phyloP scores from a whole-genome alignment of 768 basidiomycete genomes.

The Wakefieldia striispora region DNA sequence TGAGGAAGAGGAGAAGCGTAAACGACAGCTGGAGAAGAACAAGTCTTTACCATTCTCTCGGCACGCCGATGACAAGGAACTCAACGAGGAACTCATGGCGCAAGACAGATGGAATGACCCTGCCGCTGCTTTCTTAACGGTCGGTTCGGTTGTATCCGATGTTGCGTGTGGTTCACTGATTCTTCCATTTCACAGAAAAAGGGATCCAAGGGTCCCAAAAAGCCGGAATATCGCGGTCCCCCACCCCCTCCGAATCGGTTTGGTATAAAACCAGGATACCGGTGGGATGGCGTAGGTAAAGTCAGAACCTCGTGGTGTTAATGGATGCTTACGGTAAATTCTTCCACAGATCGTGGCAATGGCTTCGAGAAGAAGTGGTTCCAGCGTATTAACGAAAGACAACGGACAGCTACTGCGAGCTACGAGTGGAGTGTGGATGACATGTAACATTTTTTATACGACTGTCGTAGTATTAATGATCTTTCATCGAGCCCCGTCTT shows the following conservation, averaged over 20 bases:
- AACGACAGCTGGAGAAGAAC: constrained; percentile 66
- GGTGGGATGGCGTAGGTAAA: constrained; percentile 98
- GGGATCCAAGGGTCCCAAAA: constrained; percentile 66
- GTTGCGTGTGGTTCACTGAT: constrained; percentile 2
- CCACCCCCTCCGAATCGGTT: constrained; percentile 93
- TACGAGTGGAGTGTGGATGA: constrained; percentile 90
- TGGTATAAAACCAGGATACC: constrained; percentile 90
- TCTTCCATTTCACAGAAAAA: constrained; percentile 55
- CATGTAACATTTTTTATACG: constrained; percentile 54
- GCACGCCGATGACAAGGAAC: constrained; percentile 74
- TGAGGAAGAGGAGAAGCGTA: constrained; percentile 70
- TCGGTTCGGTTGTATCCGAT: constrained; percentile 35
- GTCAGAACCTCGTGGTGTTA: constrained; percentile 7
- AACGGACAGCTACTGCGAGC: constrained; percentile 67
- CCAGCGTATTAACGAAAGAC: constrained; percentile 75
- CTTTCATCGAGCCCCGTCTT: background rate
- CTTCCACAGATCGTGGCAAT: constrained; percentile 71
- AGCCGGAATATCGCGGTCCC: constrained; percentile 85
- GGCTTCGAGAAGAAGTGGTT: constrained; percentile 94
- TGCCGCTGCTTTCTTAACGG: constrained; percentile 91
- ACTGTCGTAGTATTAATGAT: background rate
- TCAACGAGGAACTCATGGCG: constrained; percentile 83
- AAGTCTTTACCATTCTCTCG: constrained; percentile 67
- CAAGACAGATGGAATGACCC: constrained; percentile 95
- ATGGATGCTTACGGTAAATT: background rate